phyloP scores from a whole-genome alignment of 306 rosid species.

The Begonia fuchsioides region DNA sequence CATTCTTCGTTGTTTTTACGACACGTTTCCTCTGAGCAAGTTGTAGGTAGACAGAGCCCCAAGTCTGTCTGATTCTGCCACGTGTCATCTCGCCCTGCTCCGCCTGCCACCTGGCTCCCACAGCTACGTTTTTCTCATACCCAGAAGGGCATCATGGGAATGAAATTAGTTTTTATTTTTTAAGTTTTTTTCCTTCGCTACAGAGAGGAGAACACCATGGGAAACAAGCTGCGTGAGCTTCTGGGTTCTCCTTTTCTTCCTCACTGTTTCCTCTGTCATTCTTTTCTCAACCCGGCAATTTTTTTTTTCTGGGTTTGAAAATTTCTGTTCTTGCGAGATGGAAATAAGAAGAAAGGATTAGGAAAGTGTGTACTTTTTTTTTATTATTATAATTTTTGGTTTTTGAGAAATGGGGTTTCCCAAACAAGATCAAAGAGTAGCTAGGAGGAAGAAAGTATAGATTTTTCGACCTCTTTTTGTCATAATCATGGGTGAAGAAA shows the following conservation, averaged over 20 bases:
- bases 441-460: not conserved
- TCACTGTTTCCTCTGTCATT: slow-evolving; percentile 4
- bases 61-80: not conserved
- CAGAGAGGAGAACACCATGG: no score
- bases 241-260: slow-evolving; percentile 3
- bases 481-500: slow-evolving; percentile 33
- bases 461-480: not conserved
- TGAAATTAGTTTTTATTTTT: slow-evolving; percentile 1
- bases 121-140: not conserved
- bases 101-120: not conserved
- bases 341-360: no score
- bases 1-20: not conserved
- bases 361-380: not conserved
- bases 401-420: slow-evolving; percentile 21
- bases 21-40: slow-evolving; percentile 1
- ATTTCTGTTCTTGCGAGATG: no score
- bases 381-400: no score
- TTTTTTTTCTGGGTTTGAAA: no score
- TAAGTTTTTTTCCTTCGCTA: not conserved
- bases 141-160: not conserved
- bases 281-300: no score
- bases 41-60: not conserved
- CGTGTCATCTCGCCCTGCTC: not conserved
- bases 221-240: not conserved
- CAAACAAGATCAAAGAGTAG: slow-evolving; percentile 10